Conservation (phyloP, 352 stramenopile species). For the Globisporangium nagaii region DNA sequence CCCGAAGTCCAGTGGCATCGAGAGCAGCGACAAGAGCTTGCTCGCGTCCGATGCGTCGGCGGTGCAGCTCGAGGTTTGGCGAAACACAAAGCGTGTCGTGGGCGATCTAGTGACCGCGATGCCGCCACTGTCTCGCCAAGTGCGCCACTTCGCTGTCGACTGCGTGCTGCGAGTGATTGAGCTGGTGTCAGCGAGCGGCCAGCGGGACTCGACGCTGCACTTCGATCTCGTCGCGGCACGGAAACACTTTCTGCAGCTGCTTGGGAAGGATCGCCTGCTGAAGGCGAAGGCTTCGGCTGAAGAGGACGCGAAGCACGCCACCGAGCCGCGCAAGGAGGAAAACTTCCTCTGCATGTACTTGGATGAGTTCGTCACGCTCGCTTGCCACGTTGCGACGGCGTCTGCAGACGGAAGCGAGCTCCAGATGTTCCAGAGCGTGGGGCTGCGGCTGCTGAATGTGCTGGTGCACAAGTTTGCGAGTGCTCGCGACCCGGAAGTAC, state of each 20-base stretch:
- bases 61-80: slow-evolving; percentile 64
- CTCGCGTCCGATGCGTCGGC: slow-evolving; percentile 34
- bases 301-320: not conserved
- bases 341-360: slow-evolving; percentile 87
- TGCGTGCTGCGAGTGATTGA: slow-evolving; percentile 77
- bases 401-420: slow-evolving; percentile 69
- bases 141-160: slow-evolving; percentile 71
- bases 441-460: slow-evolving; percentile 60
- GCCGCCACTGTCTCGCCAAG: slow-evolving; percentile 64
- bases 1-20: not conserved
- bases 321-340: slow-evolving; percentile 6
- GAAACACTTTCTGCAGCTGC: slow-evolving; percentile 35
- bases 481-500: slow-evolving; percentile 65
- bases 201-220: slow-evolving; percentile 33
- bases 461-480: slow-evolving; percentile 53
- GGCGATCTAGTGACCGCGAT: slow-evolving; percentile 49
- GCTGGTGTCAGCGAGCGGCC: slow-evolving; percentile 25
- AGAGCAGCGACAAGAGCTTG: slow-evolving; percentile 15
- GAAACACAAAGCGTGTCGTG: slow-evolving; percentile 64
- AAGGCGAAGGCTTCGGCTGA: not conserved
- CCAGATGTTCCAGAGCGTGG: slow-evolving; percentile 71
- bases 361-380: slow-evolving; percentile 83
- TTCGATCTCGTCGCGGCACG: slow-evolving; percentile 64
- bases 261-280: slow-evolving; percentile 6
- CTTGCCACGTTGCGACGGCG: slow-evolving; percentile 69